Conservation (phyloP, 2,329 filamentous ascomycete genomes). For the Xylariales sp. region DNA sequence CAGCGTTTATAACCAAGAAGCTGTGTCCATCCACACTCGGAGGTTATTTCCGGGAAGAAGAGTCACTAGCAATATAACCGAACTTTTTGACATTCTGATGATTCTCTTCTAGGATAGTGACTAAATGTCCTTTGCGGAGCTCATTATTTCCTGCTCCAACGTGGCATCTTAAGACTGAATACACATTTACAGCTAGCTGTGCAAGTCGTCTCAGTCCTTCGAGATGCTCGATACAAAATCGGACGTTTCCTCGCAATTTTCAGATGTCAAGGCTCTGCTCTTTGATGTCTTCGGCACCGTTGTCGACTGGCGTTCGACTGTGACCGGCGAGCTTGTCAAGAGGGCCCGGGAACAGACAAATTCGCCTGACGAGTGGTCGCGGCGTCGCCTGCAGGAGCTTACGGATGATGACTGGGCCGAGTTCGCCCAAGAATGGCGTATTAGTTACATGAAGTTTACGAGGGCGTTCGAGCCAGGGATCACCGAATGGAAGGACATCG, state of each 20-base stretch:
- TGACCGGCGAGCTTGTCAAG: constrained; percentile 53
- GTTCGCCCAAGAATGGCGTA: constrained; percentile 69
- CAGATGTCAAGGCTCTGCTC: constrained; percentile 52
- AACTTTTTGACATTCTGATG: no score
- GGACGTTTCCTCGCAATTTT: constrained; percentile 6
- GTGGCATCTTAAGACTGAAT: no score
- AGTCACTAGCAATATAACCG: no score
- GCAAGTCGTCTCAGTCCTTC: no score
- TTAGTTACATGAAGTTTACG: constrained; percentile 60
- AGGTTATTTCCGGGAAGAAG: no score
- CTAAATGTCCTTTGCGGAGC: no score
- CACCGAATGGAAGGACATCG: constrained; percentile 61
- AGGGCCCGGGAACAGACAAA: constrained; percentile 43
- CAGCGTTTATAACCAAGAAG: no score
- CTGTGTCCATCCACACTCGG: no score
- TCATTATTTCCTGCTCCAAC: no score
- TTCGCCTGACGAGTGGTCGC: constrained; percentile 43
- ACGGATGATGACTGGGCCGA: constrained; percentile 53
- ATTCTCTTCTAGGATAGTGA: no score
- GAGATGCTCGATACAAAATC: no score
- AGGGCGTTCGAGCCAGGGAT: constrained; percentile 40
- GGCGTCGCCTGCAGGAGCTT: constrained; percentile 44
- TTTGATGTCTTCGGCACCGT: constrained; percentile 79
- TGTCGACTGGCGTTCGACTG: constrained; percentile 70
- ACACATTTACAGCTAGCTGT: no score